phyloP scores from a whole-genome alignment of 345 rosid genomes.

The Geranium rotundifolium region DNA sequence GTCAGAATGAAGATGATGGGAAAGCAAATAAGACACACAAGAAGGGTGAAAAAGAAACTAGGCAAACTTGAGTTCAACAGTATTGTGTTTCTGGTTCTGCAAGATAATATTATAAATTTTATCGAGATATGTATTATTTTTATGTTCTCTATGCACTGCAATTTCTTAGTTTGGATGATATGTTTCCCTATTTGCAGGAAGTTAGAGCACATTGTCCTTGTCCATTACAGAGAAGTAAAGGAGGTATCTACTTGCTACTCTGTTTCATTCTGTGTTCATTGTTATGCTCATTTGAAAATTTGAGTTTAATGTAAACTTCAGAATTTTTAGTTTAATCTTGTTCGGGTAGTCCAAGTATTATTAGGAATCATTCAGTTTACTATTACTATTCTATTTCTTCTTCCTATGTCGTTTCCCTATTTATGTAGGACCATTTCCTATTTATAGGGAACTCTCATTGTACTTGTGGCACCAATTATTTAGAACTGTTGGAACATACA shows the following conservation, averaged over 20 bases:
- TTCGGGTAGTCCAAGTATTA: too few species aligned
- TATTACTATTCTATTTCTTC: too few species aligned
- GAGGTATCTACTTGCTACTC: conserved; percentile 35
- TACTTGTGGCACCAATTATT: not conserved
- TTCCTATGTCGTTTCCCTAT: too few species aligned
- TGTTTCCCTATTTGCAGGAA: conserved; percentile 38
- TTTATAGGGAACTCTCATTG: too few species aligned
- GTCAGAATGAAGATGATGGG: too few species aligned
- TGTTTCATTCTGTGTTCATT: not conserved
- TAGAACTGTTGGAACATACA: not conserved
- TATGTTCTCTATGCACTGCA: not conserved
- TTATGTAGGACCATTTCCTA: too few species aligned
- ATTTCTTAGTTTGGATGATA: conserved; percentile 2
- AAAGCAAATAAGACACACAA: too few species aligned
- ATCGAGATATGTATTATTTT: not conserved
- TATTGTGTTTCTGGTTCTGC: not conserved
- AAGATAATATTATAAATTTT: too few species aligned
- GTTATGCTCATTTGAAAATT: not conserved
- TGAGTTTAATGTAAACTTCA: not conserved
- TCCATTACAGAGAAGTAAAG: conserved; percentile 78
- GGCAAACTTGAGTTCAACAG: too few species aligned
- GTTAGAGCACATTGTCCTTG: conserved; percentile 69
- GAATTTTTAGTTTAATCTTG: too few species aligned
- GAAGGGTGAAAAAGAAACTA: too few species aligned
- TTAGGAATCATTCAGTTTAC: too few species aligned